Conservation (phyloP, 257 asterid species). For the Datura wrightii region DNA sequence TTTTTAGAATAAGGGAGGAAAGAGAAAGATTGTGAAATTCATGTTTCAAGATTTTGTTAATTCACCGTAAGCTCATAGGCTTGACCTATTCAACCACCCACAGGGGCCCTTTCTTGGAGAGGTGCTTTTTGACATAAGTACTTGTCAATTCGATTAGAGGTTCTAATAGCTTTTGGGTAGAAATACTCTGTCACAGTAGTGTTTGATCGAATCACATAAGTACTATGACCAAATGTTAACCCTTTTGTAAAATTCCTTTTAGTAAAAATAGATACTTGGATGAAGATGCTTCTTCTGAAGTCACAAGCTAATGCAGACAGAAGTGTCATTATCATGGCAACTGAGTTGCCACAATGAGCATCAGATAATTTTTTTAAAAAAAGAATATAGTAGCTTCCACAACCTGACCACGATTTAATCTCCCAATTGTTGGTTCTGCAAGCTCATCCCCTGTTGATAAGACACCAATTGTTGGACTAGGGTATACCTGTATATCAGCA, state of each 20-base stretch:
- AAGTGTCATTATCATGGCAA: constrained; percentile 21
- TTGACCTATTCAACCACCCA: constrained; percentile 3
- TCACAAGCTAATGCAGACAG: neutral
- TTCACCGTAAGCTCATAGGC: neutral
- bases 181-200: neutral
- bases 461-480: constrained; percentile 76
- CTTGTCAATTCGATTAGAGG: neutral
- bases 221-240: neutral
- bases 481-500: constrained; percentile 63
- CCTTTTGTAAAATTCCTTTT: neutral
- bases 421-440: constrained; percentile 67
- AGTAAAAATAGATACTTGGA: neutral
- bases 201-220: neutral
- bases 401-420: constrained; percentile 90
- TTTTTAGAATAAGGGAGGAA: no score
- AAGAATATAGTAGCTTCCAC: constrained; percentile 29
- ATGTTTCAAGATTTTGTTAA: neutral
- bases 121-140: neutral
- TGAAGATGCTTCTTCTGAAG: neutral
- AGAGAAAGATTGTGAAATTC: neutral
- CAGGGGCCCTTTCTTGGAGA: neutral
- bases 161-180: constrained; percentile 6
- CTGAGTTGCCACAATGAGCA: neutral
- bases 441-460: constrained; percentile 97
- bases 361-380: constrained; percentile 19